Evolutionary conservation across 306 rosid species (phyloP).

Genomic region (Trifolium dubium): DNA sequence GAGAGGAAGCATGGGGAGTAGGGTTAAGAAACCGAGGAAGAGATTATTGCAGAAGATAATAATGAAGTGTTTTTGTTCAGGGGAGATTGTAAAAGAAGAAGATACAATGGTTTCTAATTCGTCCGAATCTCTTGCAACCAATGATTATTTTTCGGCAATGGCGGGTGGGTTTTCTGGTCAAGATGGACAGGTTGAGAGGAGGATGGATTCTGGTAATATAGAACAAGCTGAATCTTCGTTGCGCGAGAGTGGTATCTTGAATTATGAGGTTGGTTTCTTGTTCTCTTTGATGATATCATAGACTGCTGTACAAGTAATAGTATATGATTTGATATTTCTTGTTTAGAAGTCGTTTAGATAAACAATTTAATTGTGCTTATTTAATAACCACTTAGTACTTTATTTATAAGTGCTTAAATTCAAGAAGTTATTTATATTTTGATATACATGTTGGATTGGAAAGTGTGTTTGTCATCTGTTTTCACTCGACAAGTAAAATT

Average conservation of each 20-base stretch:
- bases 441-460: background rate
- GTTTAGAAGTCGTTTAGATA: background rate
- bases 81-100: constrained; percentile 53
- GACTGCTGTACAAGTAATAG: constrained; percentile 1
- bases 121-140: constrained; percentile 57
- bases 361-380: background rate
- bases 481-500: background rate
- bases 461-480: background rate
- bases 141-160: constrained; percentile 52
- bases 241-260: constrained; percentile 79
- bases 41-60: constrained; percentile 61
- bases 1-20: constrained; percentile 63
- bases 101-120: constrained; percentile 53
- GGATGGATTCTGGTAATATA: constrained; percentile 60
- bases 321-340: constrained; percentile 12
- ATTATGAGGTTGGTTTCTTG: constrained; percentile 73
- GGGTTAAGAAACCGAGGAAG: constrained; percentile 46
- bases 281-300: background rate
- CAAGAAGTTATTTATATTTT: background rate
- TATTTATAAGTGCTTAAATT: background rate
- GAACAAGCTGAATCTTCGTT: constrained; percentile 85
- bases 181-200: constrained; percentile 50
- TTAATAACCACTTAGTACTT: background rate
- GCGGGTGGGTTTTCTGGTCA: constrained; percentile 48
- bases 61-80: constrained; percentile 72